These are phyloP conservation scores for Fagus crenata DNA, from an alignment of 306 rosid species.

Conservation along the genomic window DNA sequence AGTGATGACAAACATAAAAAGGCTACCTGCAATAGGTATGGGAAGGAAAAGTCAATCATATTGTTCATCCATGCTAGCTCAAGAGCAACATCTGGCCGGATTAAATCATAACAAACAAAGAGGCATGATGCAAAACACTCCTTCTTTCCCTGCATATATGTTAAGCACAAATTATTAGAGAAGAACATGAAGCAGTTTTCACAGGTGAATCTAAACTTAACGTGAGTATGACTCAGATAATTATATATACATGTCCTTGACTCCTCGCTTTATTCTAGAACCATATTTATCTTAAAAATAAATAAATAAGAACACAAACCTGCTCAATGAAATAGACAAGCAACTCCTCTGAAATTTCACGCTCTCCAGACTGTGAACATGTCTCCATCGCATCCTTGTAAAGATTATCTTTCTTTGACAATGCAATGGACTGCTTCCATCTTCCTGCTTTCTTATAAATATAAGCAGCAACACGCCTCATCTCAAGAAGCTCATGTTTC, in stretches of 20 bases:
- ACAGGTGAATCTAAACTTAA: neutral
- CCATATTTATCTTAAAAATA: no score
- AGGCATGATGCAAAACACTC: conserved; percentile 98
- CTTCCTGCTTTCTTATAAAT: conserved; percentile 98
- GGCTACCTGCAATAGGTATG: conserved; percentile 93
- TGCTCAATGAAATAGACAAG: conserved; percentile 54
- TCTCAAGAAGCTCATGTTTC: conserved; percentile 96
- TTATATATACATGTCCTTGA: neutral
- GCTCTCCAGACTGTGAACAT: conserved; percentile 97
- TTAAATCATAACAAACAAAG: conserved; percentile 92
- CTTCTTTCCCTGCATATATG: conserved; percentile 95
- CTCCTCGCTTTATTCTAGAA: conserved; percentile 45
- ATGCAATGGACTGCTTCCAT: conserved; percentile 98
- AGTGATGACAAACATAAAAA: no score
- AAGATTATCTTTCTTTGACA: conserved; percentile 97
- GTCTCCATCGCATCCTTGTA: conserved; percentile 99
- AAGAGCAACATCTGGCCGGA: conserved; percentile 78
- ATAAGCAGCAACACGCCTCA: conserved; percentile 99
- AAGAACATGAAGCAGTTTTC: neutral
- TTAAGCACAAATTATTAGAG: conserved; percentile 14
- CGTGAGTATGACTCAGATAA: neutral
- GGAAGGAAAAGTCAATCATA: conserved; percentile 92
- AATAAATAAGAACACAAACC: no score
- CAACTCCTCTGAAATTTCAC: conserved; percentile 96
- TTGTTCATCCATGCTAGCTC: conserved; percentile 98